A percentile compares a stretch with the other conserved stretches of the same genome.
These are phyloP conservation scores for Coriaria nepalensis DNA, from an alignment of 306 rosid genomes.

Conservation along the genomic window DNA sequence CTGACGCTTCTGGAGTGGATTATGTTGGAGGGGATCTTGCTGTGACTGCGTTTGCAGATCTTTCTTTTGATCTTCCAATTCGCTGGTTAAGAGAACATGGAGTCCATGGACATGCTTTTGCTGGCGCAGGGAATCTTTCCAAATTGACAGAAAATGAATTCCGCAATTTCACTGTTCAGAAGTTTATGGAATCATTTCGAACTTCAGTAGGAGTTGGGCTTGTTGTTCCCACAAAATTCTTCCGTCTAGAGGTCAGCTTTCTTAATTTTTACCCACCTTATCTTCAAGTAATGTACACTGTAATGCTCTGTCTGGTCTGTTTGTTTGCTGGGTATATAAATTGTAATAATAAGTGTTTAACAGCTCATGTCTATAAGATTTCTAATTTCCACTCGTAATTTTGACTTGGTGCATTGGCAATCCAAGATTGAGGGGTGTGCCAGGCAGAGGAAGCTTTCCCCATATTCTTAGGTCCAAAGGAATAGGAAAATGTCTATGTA, in stretches of 20 bases:
- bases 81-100: constrained; percentile 84
- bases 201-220: constrained; percentile 78
- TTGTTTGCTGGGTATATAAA: too few relatives aligned
- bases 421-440: too few relatives aligned
- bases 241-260: constrained; percentile 81
- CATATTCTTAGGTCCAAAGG: neutral
- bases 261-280: constrained; percentile 4
- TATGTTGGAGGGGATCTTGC: constrained; percentile 93
- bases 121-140: constrained; percentile 79
- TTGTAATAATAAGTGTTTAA: too few relatives aligned
- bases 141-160: constrained; percentile 74
- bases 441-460: too few relatives aligned
- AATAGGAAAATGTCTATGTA: neutral
- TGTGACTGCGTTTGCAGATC: constrained; percentile 81
- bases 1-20: constrained; percentile 48
- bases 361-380: too few relatives aligned
- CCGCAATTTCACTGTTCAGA: constrained; percentile 42
- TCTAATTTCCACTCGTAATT: too few relatives aligned
- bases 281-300: too few relatives aligned
- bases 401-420: too few relatives aligned
- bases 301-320: too few relatives aligned
- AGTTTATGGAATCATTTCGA: constrained; percentile 66
- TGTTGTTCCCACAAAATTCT: constrained; percentile 70
- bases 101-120: constrained; percentile 85
- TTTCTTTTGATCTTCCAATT: constrained; percentile 81